Evolutionary conservation across 805 yeast species (phyloP).

Genomic region (Hanseniaspora singularis): DNA sequence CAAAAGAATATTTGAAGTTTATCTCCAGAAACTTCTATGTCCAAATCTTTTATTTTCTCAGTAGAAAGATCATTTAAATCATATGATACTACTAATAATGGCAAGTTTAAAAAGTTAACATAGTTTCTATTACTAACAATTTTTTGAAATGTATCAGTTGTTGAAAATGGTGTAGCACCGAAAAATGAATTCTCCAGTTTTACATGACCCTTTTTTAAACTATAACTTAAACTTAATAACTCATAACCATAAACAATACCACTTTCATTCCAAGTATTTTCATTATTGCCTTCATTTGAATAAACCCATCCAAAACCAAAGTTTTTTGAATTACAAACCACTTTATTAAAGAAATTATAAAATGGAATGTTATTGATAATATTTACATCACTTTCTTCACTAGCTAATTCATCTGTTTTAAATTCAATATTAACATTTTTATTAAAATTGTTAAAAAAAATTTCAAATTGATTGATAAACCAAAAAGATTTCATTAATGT

Average conservation of each 20-base stretch:
- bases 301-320: slow-evolving; percentile 73
- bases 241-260: slow-evolving; percentile 77
- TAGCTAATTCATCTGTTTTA: not conserved
- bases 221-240: slow-evolving; percentile 52
- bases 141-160: slow-evolving; percentile 37
- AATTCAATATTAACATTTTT: not conserved
- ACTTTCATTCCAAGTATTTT: slow-evolving; percentile 33
- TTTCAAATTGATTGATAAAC: slow-evolving; percentile 25
- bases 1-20: slow-evolving; percentile 49
- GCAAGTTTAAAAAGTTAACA: slow-evolving; percentile 59
- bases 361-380: no score
- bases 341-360: slow-evolving; percentile 26
- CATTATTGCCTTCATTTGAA: slow-evolving; percentile 15
- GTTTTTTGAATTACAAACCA: slow-evolving; percentile 50
- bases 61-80: slow-evolving; percentile 25
- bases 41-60: slow-evolving; percentile 29
- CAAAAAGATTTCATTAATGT: slow-evolving; percentile 34
- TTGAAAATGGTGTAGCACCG: slow-evolving; percentile 39
- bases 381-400: not conserved
- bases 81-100: slow-evolving; percentile 32
- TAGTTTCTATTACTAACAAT: slow-evolving; percentile 43
- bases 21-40: slow-evolving; percentile 51
- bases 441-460: not conserved
- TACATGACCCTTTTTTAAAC: slow-evolving; percentile 51
- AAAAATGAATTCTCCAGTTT: slow-evolving; percentile 57